Base-by-base conservation (phyloP, 805 yeast species). In the Peterozyma xylosa region DNA sequence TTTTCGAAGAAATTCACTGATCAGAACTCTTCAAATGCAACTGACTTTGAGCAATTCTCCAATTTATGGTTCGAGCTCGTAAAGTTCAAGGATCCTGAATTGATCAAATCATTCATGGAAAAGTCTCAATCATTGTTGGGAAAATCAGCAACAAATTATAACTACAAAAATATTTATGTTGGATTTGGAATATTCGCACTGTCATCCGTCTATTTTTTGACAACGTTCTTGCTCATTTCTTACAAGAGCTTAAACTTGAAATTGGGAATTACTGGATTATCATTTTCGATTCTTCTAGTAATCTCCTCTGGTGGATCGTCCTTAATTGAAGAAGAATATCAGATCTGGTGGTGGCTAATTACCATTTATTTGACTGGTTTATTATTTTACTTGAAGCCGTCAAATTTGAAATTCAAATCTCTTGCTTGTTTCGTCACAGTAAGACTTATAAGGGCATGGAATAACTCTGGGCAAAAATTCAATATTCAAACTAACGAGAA, bases 291-390 rank as follows among this genome's bases (percentile, higher is more conserved):
- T 45, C 55, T 55, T 0, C 71, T 80, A 43, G 74, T 82, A 2
- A 33, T 68, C 0, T 71, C 86, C 0, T 71, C 82, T 50, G 87
- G 90, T 64, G 96, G 90, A 10, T 87, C 95, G 48, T 90, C 96
- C 27, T 69, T 90, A 45, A 84, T 93, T 14, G 99, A 93, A 56
- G 99, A 93, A 59, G 99, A 93, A 57, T 95, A 93, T 57, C 96
- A 90, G 57, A 60, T 90, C 14, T 93, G 99, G 99, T 93, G 95
- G 86, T 85, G 87, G 80, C 64, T 74, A 17, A 58, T 74, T 0
- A 67, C 76, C 0, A 70, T 73, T 0, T 54, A 60, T 35, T 16
- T 54, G 4, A 42, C 53, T 0, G 37, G 49, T 9, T 34, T 55
- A 33, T 42, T 53, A 3, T 45, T 48, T 16, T 39, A 50, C 44